Base-by-base conservation (phyloP, 129 eudicot genomes). In the Heracleum sosnowskyi region DNA sequence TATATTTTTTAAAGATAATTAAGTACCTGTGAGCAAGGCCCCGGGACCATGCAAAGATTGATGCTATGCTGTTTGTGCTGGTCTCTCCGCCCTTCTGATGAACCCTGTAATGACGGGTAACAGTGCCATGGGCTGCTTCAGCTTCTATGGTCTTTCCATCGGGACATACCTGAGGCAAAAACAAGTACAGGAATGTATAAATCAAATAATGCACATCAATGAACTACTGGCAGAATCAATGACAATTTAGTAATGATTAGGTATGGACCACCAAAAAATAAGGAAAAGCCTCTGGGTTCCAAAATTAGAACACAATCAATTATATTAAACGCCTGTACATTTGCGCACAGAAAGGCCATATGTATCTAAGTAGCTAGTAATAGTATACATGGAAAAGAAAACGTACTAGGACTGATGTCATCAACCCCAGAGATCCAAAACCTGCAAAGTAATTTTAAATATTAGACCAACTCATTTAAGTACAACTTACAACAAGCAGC, bases 51-150 rank as follows among this genome's bases (percentile, higher is more conserved):
- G 97, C 97, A 80, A 94, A 94, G 76, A 94, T 94, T 10, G 98
- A 93, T 75, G 98, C 97, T 18, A 93, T 86, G 84, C 97, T 93
- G 81, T 93, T 93, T 77, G 98, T 89, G 83, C 93, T 94, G 62
- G 98, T 94, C 86, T 94, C 97, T 16, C 96, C 97, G 10, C 96
- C 97, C 64, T 85, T 94, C 76, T 94, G 93, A 78, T 94, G 98
- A 81, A 91, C 97, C 82, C 96, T 89, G 86, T 75, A 94, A 85
- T 94, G 97, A 33, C 97, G 97, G 3, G 96, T 94, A 13, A 91
- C 96, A 77, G 96, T 94, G 66, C 97, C 98, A 85, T 93, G 98
- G 76, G 98, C 97, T 73, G 95, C 98, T 85, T 93, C 98, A 64
- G 98, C 92, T 79, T 91, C 93, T 46, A 94, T 91, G 40, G 98